Evolutionary conservation across 306 rosid genomes (phyloP), one percentile per base, ranked within the genome.

Genomic region (Cucurbita maxima): DNA sequence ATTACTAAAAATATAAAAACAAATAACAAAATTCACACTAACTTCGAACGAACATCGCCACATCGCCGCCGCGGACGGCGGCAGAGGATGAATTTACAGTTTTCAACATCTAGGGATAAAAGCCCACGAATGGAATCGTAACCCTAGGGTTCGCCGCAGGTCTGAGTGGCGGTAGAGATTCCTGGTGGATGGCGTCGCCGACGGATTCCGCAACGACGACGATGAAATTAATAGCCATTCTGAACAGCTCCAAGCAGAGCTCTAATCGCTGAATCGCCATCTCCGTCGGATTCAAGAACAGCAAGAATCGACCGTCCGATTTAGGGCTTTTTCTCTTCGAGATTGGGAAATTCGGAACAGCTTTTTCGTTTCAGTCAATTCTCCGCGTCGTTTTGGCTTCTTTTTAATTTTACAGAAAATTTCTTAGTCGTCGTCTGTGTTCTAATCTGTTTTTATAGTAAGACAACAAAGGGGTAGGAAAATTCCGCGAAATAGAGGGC

Each of bases 191-290:
- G 13, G 73, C 86, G 0, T 79, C 78, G 52, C 72, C 83, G 0
- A 93, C 94, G 0, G 96, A 84, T 61, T 93, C 88, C 0, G 96
- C 97, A 1, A 93, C 88, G 16, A 82, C 68, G 38, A 93, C 73
- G 55, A 90, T 92, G 56, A 93, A 88, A 10, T 86, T 77, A 48
- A 93, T 75, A 50, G 96, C 96, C 88, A 85, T 59, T 72, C 78
- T 82, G n/a, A 93, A 73, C 30, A 90, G 74, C 55, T 78, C 63
- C 16, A 88, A 41, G 79, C 96, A 93, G 19, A 86, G 25, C 76
- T 86, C 92, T 4, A 88, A 20, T 77, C 92, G 86, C 63, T 82
- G 85, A 34, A 90, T 59, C 88, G 86, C 84, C 96, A 87, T 88
- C 36, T 13, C 56, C 72, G 10, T 20, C n/a, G 43, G 43, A 67